phyloP scores from a whole-genome alignment of 164 flowering plant genomes.

The Chimonanthus praecox region DNA sequence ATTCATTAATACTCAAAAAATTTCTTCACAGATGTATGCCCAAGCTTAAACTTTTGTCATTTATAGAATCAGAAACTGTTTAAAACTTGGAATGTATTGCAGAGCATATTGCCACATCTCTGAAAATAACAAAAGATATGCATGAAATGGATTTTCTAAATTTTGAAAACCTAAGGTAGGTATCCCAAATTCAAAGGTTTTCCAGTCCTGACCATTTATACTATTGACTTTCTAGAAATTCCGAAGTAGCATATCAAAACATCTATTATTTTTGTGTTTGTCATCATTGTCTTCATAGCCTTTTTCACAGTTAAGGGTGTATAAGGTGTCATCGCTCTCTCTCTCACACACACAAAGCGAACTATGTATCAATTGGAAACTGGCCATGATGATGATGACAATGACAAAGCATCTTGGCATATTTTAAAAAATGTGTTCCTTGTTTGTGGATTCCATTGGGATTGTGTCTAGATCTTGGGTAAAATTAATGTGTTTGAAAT shows the following conservation, averaged over 20 bases:
- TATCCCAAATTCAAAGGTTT: background rate
- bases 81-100: background rate
- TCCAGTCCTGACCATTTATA: background rate
- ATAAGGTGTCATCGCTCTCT: background rate
- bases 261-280: background rate
- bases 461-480: too few relatives aligned
- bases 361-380: background rate
- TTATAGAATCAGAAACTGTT: background rate
- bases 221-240: background rate
- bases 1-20: background rate
- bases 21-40: background rate
- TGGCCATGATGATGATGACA: too few relatives aligned
- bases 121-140: background rate
- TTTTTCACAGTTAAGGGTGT: background rate
- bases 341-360: background rate
- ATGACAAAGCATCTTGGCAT: too few relatives aligned
- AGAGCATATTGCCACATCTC: background rate
- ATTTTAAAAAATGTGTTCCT: background rate
- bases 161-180: background rate
- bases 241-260: background rate
- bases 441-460: too few relatives aligned
- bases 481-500: too few relatives aligned
- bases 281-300: background rate
- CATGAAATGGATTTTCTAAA: background rate
- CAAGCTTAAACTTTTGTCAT: background rate